Evolutionary conservation across 1,284 basidiomycete genomes (phyloP).

Genomic region (Puccinia novopanici): DNA sequence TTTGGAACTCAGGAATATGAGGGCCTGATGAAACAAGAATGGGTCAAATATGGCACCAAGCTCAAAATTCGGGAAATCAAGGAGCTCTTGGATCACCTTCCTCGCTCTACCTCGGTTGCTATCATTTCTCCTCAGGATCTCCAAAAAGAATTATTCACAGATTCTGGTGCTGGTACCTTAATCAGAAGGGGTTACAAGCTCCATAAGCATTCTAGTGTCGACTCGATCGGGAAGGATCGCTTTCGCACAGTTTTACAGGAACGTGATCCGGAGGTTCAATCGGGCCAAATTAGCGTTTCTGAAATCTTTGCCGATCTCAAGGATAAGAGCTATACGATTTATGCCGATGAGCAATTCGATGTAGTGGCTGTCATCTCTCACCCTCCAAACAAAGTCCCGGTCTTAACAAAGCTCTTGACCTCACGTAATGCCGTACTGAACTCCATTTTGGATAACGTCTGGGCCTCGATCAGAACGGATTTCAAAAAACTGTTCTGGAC

Average conservation of each 20-base stretch:
- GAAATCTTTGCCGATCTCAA: constrained; percentile 78
- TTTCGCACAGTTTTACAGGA: constrained; percentile 90
- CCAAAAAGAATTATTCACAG: constrained; percentile 98
- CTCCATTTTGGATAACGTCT: constrained; percentile 95
- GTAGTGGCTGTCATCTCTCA: constrained; percentile 91
- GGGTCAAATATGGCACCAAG: constrained; percentile 99
- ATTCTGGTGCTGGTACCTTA: constrained; percentile 94
- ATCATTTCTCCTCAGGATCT: constrained; percentile 92
- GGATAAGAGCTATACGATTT: constrained; percentile 79
- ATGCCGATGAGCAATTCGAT: constrained; percentile 95
- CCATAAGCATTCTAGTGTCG: constrained; percentile 80
- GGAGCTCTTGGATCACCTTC: constrained; percentile 95
- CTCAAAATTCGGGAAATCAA: constrained; percentile 99
- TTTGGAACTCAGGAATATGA: constrained; percentile 76
- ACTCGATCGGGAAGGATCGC: constrained; percentile 84
- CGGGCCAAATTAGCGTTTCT: constrained; percentile 82
- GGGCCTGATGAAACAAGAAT: constrained; percentile 94
- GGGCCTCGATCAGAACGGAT: constrained; percentile 91
- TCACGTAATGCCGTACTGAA: constrained; percentile 87
- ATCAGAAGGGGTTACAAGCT: constrained; percentile 98
- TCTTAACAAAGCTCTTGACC: constrained; percentile 87
- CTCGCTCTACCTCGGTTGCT: constrained; percentile 94
- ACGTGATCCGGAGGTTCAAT: constrained; percentile 85
- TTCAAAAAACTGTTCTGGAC: constrained; percentile 96
- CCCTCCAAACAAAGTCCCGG: constrained; percentile 82